phyloP scores from a whole-genome alignment of 1,284 basidiomycete species.

The Sporisorium reilianum region DNA sequence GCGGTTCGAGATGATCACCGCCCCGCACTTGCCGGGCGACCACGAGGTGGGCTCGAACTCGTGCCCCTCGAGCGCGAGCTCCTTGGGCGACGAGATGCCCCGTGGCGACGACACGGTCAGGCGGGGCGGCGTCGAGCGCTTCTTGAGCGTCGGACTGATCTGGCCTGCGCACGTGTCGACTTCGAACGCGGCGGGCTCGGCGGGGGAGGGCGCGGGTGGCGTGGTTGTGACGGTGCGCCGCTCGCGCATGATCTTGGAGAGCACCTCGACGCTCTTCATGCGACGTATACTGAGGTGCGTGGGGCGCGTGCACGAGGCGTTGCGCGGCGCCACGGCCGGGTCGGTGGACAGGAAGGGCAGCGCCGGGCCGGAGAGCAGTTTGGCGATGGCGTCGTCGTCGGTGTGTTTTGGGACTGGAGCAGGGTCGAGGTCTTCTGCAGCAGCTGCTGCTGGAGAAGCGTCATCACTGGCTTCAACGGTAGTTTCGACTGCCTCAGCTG shows the following conservation, averaged over 20 bases:
- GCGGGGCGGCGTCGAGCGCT: constrained; percentile 36
- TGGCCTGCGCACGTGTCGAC: constrained; percentile 16
- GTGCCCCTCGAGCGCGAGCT: constrained; percentile 29
- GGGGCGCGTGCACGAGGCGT: constrained; percentile 41
- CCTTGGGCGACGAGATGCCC: constrained; percentile 49
- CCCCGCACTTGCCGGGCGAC: constrained; percentile 28
- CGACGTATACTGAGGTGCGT: constrained; percentile 41
- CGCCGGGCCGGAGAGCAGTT: constrained; percentile 31
- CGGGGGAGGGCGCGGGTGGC: background rate
- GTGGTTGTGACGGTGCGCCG: constrained; percentile 19
- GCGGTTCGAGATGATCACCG: constrained; percentile 33
- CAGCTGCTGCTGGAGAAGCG: background rate
- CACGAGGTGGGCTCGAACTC: constrained; percentile 51
- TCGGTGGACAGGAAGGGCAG: constrained; percentile 47
- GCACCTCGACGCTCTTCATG: constrained; percentile 53
- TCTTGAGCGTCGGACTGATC: constrained; percentile 33
- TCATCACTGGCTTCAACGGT: background rate
- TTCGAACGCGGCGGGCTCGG: background rate
- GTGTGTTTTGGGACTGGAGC: background rate
- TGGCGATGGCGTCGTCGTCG: constrained; percentile 22
- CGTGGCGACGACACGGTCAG: constrained; percentile 49
- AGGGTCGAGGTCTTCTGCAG: background rate
- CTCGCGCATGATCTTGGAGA: constrained; percentile 42
- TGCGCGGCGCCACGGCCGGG: constrained; percentile 44
- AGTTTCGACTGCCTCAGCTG: background rate